Evolutionary conservation across 306 rosid species (phyloP), one percentile per base, ranked within the genome.

Genomic region (Trichosanthes cucumerina): DNA sequence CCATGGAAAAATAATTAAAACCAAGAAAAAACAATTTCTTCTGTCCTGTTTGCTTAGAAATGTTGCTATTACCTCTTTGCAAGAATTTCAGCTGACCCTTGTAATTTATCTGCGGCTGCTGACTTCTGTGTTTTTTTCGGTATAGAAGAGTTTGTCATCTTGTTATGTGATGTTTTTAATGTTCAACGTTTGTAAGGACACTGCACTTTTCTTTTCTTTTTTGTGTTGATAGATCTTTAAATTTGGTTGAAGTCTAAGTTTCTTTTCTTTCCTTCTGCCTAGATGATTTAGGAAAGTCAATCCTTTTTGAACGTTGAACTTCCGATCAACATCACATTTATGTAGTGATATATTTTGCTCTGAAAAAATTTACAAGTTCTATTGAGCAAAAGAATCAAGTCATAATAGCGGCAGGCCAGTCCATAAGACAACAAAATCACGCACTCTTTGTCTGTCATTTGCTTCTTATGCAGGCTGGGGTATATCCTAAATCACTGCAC

Each of bases 401-500:
- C 46, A 23, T 44, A 43, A 14, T 62, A 14, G 41, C 41, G 19
- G 69, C 62, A 56, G 62, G 12, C 6, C n/a, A 43, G 21, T 69
- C 54, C 19, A 43, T 4, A 43, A 23, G 50, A 24, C 76, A 21
- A 1, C 56, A 23, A 1, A 12, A 23, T 70, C 56, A 1, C 36
- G 0, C 36, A 21, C 54, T 70, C 56, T 44, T 70, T 70, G 13
- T 46, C 38, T 66, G 64, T 66, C 52, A 52, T 15, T 65, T 64
- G 39, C 75, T 77, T 63, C 31, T 38, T 23, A 12, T 87, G 85
- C 89, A 94, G 97, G 81, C 53, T 63, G 93, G 94, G 41, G 97
- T 84, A 58, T 89, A 86, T 78, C 78, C 89, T 23, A 89, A 92
- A 80, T 80, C 91, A n/a, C 83, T 89, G 82, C 91, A 34, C 79